These are phyloP conservation scores for Albifimbria verrucaria DNA, from an alignment of 2,329 filamentous ascomycete species.

Conservation along the genomic window DNA sequence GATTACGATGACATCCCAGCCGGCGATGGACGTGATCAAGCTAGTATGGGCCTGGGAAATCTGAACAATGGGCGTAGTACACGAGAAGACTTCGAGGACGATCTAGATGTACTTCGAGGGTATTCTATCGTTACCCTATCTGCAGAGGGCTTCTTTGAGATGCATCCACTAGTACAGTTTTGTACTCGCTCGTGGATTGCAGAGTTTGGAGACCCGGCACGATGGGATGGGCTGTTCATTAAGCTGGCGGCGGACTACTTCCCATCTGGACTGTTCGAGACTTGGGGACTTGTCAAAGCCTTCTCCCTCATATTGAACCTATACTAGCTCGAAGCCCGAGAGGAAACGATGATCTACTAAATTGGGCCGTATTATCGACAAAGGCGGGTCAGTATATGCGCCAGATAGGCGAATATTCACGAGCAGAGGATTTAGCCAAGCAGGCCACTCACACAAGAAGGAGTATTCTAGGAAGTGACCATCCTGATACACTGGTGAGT, in stretches of 20 bases:
- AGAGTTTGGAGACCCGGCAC: neutral
- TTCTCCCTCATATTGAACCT: slow-evolving; percentile 12
- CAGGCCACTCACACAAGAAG: neutral
- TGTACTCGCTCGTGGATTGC: slow-evolving; percentile 18
- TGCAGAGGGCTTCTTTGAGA: slow-evolving; percentile 7
- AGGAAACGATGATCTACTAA: neutral
- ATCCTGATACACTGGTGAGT: slow-evolving; percentile 6
- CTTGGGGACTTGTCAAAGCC: slow-evolving; percentile 7
- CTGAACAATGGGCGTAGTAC: neutral
- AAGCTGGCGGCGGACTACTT: slow-evolving; percentile 6
- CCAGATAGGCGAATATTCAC: slow-evolving; percentile 2
- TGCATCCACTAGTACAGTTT: slow-evolving; percentile 18
- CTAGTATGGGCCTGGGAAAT: neutral
- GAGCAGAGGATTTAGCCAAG: neutral
- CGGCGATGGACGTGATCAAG: neutral
- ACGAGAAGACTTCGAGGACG: neutral
- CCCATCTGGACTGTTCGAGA: slow-evolving; percentile 9
- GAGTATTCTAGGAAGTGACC: neutral
- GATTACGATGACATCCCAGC: neutral
- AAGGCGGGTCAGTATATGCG: slow-evolving; percentile 6
- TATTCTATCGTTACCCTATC: slow-evolving; percentile 14
- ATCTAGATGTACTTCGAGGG: slow-evolving; percentile 9
- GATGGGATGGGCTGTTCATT: slow-evolving; percentile 12
- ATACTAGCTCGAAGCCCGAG: slow-evolving; percentile 1
- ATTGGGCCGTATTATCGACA: slow-evolving; percentile 5